Base-by-base conservation (phyloP, 2,329 filamentous ascomycete genomes). In the Sporothrix mexicana region DNA sequence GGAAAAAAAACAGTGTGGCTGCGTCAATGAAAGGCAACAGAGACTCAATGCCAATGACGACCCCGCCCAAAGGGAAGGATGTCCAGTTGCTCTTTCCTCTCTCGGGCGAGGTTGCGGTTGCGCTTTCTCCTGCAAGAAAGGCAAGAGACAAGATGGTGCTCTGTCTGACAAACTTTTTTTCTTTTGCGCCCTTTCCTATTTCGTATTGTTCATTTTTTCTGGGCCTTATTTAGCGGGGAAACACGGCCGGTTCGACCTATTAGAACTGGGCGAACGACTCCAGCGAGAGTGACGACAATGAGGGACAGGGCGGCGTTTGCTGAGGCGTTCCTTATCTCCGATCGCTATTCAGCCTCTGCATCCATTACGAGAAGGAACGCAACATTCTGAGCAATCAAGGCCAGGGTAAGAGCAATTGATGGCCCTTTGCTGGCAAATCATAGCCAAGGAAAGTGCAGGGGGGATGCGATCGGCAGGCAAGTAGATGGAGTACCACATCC, bases 191-290 rank as follows among this genome's bases (percentile, higher is more conserved):
- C 68, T 61, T 70, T 59, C 53, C 53, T 62, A 5, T 30, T 57
- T 69, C 36, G 25, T 13, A 41, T 20, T 17, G 8, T 4, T 30
- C 20, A 41, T n/a, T 13, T 47, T 25, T 51, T 51, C 45, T 25
- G 55, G 36, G 36, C 61, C 61, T 66, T 45, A 57, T 45, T 69
- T 69, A 57, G 67, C 67, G 67, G 67, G 49, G 67, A 25, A 62
- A 59, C 30, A 62, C 1, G 30, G 57, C 12, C 36, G 10, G 36
- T 20, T n/a, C 45, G 45, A 17, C 57, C 17, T 43, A 17, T 36
- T 7, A 36, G 30, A 36, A 36, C 30, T 7, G 7, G 30, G 30
- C 1, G 2, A 36, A 36, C 30, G 1, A 36, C 7, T 36, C 30
- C 3, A 36, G 3, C 30, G 30, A 36, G 30, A 36, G 59, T 64